A percentile compares a stretch with the other conserved stretches of the same genome.
phyloP scores from a whole-genome alignment of 192 early-diverging fungal species.

The Obelidium mucronatum region DNA sequence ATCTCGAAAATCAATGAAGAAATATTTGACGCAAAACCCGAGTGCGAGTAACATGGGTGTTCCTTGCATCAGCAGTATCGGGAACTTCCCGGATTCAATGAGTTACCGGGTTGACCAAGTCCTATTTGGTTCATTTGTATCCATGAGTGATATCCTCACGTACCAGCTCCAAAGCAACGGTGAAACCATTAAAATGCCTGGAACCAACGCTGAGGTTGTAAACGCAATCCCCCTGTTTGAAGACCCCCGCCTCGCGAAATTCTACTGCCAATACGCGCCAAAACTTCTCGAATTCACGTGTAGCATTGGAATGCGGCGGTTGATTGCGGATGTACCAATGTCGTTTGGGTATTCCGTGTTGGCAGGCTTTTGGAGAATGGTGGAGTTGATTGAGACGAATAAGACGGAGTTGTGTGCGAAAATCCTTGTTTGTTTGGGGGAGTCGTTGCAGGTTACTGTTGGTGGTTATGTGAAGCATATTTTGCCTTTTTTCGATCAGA shows the following conservation, averaged over 20 bases:
- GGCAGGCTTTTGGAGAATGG: constrained; percentile 35
- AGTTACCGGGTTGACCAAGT: constrained; percentile 40
- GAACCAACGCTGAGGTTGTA: constrained; percentile 23
- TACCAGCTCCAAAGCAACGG: constrained; percentile 24
- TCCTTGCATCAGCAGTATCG: background rate
- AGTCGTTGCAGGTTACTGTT: constrained; percentile 15
- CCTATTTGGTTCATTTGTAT: constrained; percentile 27
- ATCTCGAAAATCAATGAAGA: too few species aligned
- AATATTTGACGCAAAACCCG: too few species aligned
- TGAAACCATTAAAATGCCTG: constrained; percentile 21
- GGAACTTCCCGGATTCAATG: constrained; percentile 43
- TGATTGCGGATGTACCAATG: constrained; percentile 43
- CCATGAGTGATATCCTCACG: constrained; percentile 35
- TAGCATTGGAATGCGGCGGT: constrained; percentile 42
- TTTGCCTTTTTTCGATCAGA: constrained; percentile 13
- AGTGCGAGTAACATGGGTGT: too few species aligned
- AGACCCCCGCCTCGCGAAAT: constrained; percentile 37
- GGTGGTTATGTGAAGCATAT: constrained; percentile 29
- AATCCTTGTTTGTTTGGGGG: constrained; percentile 33
- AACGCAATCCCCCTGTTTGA: constrained; percentile 43
- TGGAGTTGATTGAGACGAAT: constrained; percentile 21
- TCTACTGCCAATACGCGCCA: constrained; percentile 46
- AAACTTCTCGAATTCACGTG: constrained; percentile 39
- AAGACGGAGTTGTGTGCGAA: constrained; percentile 23
- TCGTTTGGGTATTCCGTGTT: constrained; percentile 44